Conservation (phyloP, 345 rosid genomes). For the Linum tenue region DNA sequence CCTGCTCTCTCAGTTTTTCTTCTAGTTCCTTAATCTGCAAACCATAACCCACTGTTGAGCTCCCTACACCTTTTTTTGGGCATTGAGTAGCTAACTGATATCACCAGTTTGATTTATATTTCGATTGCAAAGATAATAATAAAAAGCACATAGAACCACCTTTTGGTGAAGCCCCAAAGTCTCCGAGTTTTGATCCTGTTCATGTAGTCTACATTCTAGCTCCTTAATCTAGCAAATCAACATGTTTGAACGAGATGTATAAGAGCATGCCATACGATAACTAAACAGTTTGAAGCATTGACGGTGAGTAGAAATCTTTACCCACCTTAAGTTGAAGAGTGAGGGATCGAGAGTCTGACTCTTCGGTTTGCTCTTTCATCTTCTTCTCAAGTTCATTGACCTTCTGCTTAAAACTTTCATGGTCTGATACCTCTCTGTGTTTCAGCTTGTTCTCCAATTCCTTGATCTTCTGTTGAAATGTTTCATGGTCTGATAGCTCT, state of each 20-base stretch:
- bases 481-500: conserved; percentile 4
- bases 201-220: conserved; percentile 51
- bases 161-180: conserved; percentile 38
- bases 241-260: neutral
- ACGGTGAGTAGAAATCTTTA: neutral
- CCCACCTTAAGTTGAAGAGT: conserved; percentile 31
- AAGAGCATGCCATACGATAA: neutral
- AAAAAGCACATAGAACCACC: conserved; percentile 24
- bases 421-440: conserved; percentile 13
- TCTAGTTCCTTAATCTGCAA: conserved; percentile 63
- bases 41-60: neutral
- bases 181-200: conserved; percentile 42
- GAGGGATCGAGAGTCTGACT: conserved; percentile 21
- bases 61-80: neutral
- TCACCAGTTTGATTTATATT: neutral
- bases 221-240: conserved; percentile 46
- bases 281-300: neutral
- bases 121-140: neutral
- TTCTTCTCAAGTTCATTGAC: conserved; percentile 27
- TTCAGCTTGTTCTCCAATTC: conserved; percentile 19
- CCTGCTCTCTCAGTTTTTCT: conserved; percentile 51
- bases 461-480: conserved; percentile 12
- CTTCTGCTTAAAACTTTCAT: conserved; percentile 16
- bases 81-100: neutral
- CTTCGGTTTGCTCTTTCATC: conserved; percentile 21